Percentiles rank a stretch among this genome's conserved stretches.
These are phyloP conservation scores for Gnomoniopsis smithogilvyi DNA, from an alignment of 2,329 filamentous ascomycete genomes.

Conservation along the genomic window DNA sequence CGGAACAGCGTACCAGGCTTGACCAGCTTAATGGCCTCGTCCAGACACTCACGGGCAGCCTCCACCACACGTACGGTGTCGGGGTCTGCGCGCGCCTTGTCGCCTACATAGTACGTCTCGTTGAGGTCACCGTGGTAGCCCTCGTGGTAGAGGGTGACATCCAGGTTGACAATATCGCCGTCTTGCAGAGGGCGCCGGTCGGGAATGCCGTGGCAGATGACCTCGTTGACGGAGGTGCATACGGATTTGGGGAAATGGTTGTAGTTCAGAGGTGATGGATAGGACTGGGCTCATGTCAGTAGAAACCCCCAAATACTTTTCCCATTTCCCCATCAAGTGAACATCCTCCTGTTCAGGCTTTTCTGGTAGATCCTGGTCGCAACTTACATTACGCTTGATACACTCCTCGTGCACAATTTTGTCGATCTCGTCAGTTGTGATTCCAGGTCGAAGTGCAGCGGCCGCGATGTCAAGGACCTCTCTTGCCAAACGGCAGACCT, in stretches of 20 bases:
- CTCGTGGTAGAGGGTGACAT: slow-evolving; percentile 89
- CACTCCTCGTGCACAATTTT: slow-evolving; percentile 74
- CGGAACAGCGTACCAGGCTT: slow-evolving; percentile 92
- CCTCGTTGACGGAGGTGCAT: slow-evolving; percentile 93
- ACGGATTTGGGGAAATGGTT: slow-evolving; percentile 96
- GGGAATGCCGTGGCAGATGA: slow-evolving; percentile 98
- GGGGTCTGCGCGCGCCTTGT: slow-evolving; percentile 77
- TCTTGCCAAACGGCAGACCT: slow-evolving; percentile 66
- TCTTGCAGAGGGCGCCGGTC: slow-evolving; percentile 84
- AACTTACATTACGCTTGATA: slow-evolving; percentile 67
- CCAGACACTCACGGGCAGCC: slow-evolving; percentile 81
- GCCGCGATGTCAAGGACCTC: slow-evolving; percentile 74
- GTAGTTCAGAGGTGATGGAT: slow-evolving; percentile 94
- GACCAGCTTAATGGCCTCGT: slow-evolving; percentile 86
- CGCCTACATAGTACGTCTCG: slow-evolving; percentile 97
- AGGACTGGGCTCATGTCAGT: slow-evolving; percentile 57
- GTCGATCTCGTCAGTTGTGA: slow-evolving; percentile 75
- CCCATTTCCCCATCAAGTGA: background rate
- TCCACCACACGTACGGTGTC: slow-evolving; percentile 90
- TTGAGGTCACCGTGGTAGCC: slow-evolving; percentile 97
- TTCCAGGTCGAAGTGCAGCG: slow-evolving; percentile 63
- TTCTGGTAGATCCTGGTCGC: background rate
- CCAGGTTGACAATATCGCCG: slow-evolving; percentile 96
- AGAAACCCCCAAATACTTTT: no score
- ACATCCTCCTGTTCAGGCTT: background rate